Evolutionary conservation across 1,284 basidiomycete genomes (phyloP).

Genomic region (Cryptococcus hybrid): DNA sequence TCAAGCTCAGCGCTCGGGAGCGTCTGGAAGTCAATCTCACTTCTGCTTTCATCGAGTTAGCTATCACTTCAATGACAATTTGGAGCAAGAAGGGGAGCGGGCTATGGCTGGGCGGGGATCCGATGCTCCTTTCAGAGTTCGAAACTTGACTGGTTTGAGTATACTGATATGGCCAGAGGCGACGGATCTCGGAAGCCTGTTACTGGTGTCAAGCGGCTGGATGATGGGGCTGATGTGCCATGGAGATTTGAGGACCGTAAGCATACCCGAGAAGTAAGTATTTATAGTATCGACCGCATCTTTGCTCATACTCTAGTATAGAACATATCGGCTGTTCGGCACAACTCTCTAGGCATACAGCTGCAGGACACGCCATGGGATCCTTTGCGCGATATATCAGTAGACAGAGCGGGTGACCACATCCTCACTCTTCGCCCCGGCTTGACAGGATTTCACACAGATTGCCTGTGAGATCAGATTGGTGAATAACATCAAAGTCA

Average conservation of each 20-base stretch:
- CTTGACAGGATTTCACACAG: constrained; percentile 73
- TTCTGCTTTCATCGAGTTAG: constrained; percentile 85
- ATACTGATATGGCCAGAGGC: constrained; percentile 78
- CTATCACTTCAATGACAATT: constrained; percentile 68
- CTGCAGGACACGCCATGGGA: constrained; percentile 91
- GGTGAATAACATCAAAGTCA: constrained; percentile 90
- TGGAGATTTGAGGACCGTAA: constrained; percentile 99
- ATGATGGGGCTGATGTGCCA: constrained; percentile 75
- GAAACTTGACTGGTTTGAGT: constrained; percentile 84
- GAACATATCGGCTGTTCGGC: constrained; percentile 75
- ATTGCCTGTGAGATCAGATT: constrained; percentile 89
- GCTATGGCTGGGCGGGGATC: constrained; percentile 70
- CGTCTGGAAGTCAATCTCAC: constrained; percentile 91
- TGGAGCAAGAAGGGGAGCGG: constrained; percentile 70
- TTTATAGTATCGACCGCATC: neutral
- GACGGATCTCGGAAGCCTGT: constrained; percentile 57
- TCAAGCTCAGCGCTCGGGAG: constrained; percentile 73
- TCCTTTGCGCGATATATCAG: constrained; percentile 80
- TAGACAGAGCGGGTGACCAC: constrained; percentile 92
- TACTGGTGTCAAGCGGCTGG: constrained; percentile 55
- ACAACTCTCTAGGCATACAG: constrained; percentile 80
- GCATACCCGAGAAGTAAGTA: constrained; percentile 79
- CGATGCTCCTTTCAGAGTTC: constrained; percentile 89
- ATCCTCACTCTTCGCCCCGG: constrained; percentile 77
- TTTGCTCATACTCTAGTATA: constrained; percentile 40